These are phyloP conservation scores for Colletotrichum magnum DNA, from an alignment of 2,329 filamentous ascomycete species.

Conservation along the genomic window DNA sequence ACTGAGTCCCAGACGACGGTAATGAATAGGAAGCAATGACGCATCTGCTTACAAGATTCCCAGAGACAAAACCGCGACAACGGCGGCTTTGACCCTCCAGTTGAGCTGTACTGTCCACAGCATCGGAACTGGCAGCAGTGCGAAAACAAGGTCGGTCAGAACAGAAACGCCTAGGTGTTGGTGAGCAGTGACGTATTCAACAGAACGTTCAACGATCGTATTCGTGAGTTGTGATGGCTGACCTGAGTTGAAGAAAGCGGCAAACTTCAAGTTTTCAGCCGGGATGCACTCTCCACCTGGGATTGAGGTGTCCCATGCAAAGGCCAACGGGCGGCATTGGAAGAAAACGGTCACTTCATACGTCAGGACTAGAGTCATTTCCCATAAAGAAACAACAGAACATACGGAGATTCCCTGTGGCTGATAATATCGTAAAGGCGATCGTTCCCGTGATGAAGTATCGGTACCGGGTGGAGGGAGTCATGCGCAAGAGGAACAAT, in stretches of 20 bases:
- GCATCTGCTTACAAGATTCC: constrained; percentile 43
- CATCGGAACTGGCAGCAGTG: constrained; percentile 47
- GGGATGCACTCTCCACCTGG: constrained; percentile 44
- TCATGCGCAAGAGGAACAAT: constrained; percentile 47
- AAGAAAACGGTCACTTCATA: constrained; percentile 45
- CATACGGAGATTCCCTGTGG: constrained; percentile 44
- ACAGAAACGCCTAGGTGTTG: constrained; percentile 40
- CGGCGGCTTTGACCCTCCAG: constrained; percentile 45
- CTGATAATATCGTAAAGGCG: constrained; percentile 46
- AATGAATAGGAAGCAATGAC: background rate
- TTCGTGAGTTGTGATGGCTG: background rate
- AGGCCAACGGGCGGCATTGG: constrained; percentile 45
- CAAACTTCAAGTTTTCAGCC: constrained; percentile 44
- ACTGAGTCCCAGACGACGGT: background rate
- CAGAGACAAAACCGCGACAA: constrained; percentile 45
- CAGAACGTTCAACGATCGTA: too few species aligned
- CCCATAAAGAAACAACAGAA: too few species aligned
- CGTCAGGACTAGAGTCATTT: background rate
- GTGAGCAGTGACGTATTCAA: background rate
- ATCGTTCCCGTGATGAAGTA: constrained; percentile 44
- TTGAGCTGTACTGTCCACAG: constrained; percentile 49
- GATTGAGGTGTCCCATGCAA: constrained; percentile 43
- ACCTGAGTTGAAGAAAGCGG: constrained; percentile 46
- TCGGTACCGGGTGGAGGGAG: constrained; percentile 41
- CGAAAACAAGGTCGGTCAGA: constrained; percentile 47